Conservation (phyloP, 2,329 filamentous ascomycete genomes). For the Pseudonectria foliicola region DNA sequence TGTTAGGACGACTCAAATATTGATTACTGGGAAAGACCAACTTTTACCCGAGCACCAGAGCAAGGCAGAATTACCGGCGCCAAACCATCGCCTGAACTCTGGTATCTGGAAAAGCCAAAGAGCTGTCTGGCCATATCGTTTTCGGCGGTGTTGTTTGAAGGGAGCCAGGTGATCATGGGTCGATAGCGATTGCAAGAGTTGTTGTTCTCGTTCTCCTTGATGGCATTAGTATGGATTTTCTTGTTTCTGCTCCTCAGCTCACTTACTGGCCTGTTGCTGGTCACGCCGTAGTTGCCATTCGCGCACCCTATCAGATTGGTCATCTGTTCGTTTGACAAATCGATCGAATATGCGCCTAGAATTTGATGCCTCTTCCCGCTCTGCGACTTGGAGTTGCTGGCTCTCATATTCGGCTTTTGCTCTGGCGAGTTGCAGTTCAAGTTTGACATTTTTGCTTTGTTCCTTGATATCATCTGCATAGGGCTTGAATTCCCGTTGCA, state of each 20-base stretch:
- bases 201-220: constrained; percentile 10
- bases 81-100: constrained; percentile 21
- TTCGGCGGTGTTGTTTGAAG: constrained; percentile 22
- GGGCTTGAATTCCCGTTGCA: constrained; percentile 23
- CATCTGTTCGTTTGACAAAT: not conserved
- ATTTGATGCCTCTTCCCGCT: constrained; percentile 6
- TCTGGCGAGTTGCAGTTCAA: constrained; percentile 19
- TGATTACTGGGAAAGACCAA: constrained; percentile 10
- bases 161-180: constrained; percentile 16
- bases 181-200: constrained; percentile 22
- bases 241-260: no score
- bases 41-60: constrained; percentile 27
- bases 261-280: constrained; percentile 3
- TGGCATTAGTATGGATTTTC: no score
- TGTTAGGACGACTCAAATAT: no score
- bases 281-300: not conserved
- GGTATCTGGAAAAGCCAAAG: constrained; percentile 20
- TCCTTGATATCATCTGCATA: constrained; percentile 15
- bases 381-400: constrained; percentile 13
- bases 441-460: constrained; percentile 14
- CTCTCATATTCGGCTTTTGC: constrained; percentile 16
- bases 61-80: not conserved
- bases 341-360: not conserved
- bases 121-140: constrained; percentile 20
- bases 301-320: not conserved